Evolutionary conservation across 1,284 basidiomycete genomes (phyloP).

Genomic region (Inonotus hispidus): DNA sequence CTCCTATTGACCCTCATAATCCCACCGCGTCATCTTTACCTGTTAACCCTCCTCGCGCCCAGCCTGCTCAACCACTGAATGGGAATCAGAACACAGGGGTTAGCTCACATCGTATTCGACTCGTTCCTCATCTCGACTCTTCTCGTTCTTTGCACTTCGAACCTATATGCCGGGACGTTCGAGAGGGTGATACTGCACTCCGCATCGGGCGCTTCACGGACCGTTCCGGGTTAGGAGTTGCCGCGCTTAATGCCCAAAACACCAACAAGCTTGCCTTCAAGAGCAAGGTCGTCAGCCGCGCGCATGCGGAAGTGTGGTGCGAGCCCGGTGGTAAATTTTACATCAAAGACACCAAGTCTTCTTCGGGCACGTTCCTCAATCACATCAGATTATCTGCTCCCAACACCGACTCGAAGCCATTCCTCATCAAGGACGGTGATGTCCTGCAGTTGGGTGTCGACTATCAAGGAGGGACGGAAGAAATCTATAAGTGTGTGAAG

Average conservation of each 20-base stretch:
- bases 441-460: constrained; percentile 95
- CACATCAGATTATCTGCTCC: constrained; percentile 87
- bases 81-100: neutral
- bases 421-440: constrained; percentile 89
- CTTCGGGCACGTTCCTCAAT: constrained; percentile 94
- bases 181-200: constrained; percentile 60
- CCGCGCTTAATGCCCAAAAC: constrained; percentile 64
- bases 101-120: constrained; percentile 38
- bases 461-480: constrained; percentile 96
- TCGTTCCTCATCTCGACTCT: constrained; percentile 92
- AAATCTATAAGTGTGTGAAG: constrained; percentile 98
- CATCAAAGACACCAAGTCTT: constrained; percentile 88
- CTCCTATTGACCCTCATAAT: neutral
- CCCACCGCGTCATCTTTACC: neutral
- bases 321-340: constrained; percentile 65
- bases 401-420: constrained; percentile 75
- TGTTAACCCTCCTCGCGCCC: neutral
- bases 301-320: constrained; percentile 94
- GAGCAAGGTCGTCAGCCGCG: constrained; percentile 91
- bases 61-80: neutral
- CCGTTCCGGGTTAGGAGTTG: constrained; percentile 60
- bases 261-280: constrained; percentile 91
- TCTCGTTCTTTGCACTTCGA: constrained; percentile 90
- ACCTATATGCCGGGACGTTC: constrained; percentile 82
- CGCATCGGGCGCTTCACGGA: constrained; percentile 94